Conservation (phyloP, 106 monocot species). For the Amphibolis antarctica region DNA sequence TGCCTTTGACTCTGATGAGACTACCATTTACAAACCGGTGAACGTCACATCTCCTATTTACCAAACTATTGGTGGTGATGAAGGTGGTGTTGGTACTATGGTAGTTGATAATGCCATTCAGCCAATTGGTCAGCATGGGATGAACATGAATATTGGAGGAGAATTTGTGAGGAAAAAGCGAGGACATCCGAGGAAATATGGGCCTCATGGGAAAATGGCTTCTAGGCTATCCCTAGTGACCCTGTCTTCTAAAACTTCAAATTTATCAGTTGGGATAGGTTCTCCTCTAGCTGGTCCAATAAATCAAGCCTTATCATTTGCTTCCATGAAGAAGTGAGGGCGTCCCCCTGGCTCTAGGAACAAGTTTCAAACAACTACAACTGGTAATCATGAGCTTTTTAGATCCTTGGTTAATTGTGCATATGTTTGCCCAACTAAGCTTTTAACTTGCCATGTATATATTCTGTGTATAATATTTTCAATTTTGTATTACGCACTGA, state of each 20-base stretch:
- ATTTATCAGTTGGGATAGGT: too few species aligned
- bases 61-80: constrained; percentile 23
- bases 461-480: too few species aligned
- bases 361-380: constrained; percentile 66
- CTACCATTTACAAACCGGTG: constrained; percentile 61
- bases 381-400: too few species aligned
- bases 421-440: too few species aligned
- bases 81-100: constrained; percentile 4
- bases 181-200: constrained; percentile 89
- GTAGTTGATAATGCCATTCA: neutral
- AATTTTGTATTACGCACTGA: too few species aligned
- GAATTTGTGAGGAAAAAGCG: constrained; percentile 73
- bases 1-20: constrained; percentile 56
- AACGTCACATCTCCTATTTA: constrained; percentile 21
- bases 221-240: constrained; percentile 26
- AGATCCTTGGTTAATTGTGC: too few species aligned
- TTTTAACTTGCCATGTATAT: too few species aligned
- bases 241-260: too few species aligned
- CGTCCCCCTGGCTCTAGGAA: constrained; percentile 58
- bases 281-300: too few species aligned
- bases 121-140: constrained; percentile 15
- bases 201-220: constrained; percentile 67
- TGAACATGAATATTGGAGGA: constrained; percentile 33
- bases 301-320: neutral
- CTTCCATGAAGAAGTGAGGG: constrained; percentile 32